Evolutionary conservation across 306 rosid genomes (phyloP).

Genomic region (Rosa chinensis): DNA sequence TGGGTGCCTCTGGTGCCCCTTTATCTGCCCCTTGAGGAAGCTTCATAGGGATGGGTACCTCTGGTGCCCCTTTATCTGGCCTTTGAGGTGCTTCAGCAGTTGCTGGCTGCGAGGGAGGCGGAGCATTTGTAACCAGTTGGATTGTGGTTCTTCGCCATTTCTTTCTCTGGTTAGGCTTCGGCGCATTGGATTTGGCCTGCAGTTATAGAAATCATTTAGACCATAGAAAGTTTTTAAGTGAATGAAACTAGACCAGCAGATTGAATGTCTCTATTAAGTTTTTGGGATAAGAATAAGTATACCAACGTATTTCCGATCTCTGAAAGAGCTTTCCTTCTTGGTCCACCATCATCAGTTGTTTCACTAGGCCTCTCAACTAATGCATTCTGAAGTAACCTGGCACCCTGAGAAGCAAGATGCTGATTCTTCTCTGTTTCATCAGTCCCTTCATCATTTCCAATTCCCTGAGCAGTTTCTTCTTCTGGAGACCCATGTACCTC

Average conservation of each 20-base stretch:
- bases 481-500: constrained; percentile 26
- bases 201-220: neutral
- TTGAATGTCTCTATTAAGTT: neutral
- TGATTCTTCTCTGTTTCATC: constrained; percentile 46
- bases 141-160: constrained; percentile 64
- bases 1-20: constrained; percentile 37
- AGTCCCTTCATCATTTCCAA: constrained; percentile 26
- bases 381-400: constrained; percentile 73
- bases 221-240: neutral
- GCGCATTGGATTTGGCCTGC: constrained; percentile 65
- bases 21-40: constrained; percentile 41
- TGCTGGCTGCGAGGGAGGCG: constrained; percentile 46
- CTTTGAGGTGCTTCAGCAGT: constrained; percentile 33
- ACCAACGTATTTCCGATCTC: constrained; percentile 84
- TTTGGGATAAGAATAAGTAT: constrained; percentile 10
- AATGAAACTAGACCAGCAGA: neutral
- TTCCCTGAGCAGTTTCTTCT: constrained; percentile 28
- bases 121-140: constrained; percentile 55
- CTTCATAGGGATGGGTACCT: constrained; percentile 50
- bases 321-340: constrained; percentile 64
- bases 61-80: constrained; percentile 38
- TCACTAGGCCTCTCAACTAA: constrained; percentile 48
- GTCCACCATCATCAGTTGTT: constrained; percentile 40
- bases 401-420: constrained; percentile 71
- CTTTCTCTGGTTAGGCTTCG: constrained; percentile 67